Evolutionary conservation across 2,329 filamentous ascomycete genomes (phyloP), one percentile per base, ranked within the genome.

Genomic region (Fusarium pseudoanthophilum): DNA sequence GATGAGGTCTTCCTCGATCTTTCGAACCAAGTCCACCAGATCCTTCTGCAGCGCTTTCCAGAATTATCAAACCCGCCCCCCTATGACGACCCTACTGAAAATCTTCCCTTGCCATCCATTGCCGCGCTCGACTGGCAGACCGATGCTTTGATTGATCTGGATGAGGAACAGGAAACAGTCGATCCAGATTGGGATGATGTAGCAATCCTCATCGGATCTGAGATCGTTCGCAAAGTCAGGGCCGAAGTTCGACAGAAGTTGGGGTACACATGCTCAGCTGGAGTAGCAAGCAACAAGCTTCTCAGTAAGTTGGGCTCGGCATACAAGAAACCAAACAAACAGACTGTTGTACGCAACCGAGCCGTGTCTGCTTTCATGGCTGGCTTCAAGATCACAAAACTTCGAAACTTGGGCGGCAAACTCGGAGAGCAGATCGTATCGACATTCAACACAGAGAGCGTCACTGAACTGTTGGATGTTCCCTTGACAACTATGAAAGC

Each of bases 141-240:
- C 1, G 94, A 97, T 83, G 92, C 91, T n/a, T 84, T 97, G 62
- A 86, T 97, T 21, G 94, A 95, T 79, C 84, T 97, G 55, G 91
- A 96, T 73, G 86, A 90, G 30, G 89, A 95, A 69, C 89, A 89
- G 16, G 95, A 97, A 81, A 88, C 92, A 26, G 88, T 92, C 75
- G 92, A 97, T 78, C 94, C 94, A 2, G 96, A 99, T 82, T 99
- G 96, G 96, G 95, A 99, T 81, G 96, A 99, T 84, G 88, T 98
- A 73, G 93, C 90, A 21, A 93, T 97, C 80, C 86, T 94, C 36
- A 90, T 98, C 78, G 96, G 93, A 0, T 95, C 95, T 5, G 95
- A 98, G 79, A 96, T 98, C 76, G 91, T 98, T 39, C 90, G 94
- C 26, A 87, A 90, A 67, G 88, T 98, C 24, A 90, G 96, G 57